Conservation (phyloP, 2,329 filamentous ascomycete species). For the Exophiala mesophila region DNA sequence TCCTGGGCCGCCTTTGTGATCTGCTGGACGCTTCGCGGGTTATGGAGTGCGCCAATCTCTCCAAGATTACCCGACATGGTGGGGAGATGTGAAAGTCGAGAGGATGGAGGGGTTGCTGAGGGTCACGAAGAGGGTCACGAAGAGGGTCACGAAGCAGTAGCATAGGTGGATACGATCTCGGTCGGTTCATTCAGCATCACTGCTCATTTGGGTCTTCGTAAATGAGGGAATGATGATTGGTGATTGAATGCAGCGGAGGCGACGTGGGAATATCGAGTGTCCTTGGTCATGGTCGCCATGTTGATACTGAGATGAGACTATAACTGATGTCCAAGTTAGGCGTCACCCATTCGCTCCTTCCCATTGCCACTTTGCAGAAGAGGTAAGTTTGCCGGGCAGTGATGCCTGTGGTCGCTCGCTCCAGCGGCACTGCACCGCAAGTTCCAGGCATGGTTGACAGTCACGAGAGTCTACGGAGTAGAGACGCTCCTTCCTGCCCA, state of each 20-base stretch:
- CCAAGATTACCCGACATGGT: conserved; percentile 18
- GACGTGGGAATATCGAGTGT: neutral
- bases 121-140: neutral
- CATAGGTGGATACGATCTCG: neutral
- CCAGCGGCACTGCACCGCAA: too few species aligned
- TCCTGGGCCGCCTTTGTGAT: conserved; percentile 69
- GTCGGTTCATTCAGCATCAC: conserved; percentile 7
- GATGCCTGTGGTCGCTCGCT: neutral
- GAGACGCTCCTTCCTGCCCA: too few species aligned
- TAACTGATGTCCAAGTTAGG: conserved; percentile 9
- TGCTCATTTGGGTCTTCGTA: neutral
- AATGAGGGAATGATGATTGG: too few species aligned
- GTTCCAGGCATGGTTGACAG: too few species aligned
- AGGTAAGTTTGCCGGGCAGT: conserved; percentile 17
- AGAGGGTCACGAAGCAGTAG: neutral
- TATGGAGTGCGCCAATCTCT: conserved; percentile 15
- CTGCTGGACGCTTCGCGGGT: conserved; percentile 68
- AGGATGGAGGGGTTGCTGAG: conserved; percentile 6
- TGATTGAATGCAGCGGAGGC: too few species aligned
- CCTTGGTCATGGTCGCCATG: neutral
- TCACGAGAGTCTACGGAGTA: too few species aligned
- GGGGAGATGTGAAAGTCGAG: neutral
- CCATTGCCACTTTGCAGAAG: neutral
- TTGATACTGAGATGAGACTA: neutral
- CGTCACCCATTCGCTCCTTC: conserved; percentile 17